phyloP scores from a whole-genome alignment of 495 filamentous ascomycete genomes.

The Hyaloscypha finlandica region DNA sequence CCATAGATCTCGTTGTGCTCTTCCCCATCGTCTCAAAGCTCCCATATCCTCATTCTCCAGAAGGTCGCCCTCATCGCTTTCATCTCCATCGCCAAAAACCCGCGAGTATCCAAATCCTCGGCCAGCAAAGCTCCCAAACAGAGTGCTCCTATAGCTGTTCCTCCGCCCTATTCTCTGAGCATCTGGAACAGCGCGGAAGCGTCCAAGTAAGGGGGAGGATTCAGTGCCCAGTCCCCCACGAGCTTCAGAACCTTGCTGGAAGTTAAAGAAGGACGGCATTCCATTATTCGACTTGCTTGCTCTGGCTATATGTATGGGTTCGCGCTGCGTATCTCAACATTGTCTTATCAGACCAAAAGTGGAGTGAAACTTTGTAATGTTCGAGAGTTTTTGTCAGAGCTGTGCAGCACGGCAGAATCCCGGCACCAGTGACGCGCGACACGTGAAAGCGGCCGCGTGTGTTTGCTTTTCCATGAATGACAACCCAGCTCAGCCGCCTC shows the following conservation, averaged over 20 bases:
- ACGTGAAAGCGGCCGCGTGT: not conserved
- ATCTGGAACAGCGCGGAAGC: constrained; percentile 58
- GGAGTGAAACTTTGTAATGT: not conserved
- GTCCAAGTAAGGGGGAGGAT: constrained; percentile 55
- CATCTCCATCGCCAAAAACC: constrained; percentile 28
- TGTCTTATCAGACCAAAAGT: not conserved
- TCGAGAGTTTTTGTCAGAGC: not conserved
- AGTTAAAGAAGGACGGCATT: constrained; percentile 64
- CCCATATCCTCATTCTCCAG: constrained; percentile 26
- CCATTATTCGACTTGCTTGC: constrained; percentile 11
- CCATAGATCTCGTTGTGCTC: constrained; percentile 48
- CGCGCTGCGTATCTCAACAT: not conserved
- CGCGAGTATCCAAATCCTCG: constrained; percentile 31
- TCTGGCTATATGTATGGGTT: not conserved
- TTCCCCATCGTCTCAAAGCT: constrained; percentile 31
- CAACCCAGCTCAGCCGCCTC: not conserved
- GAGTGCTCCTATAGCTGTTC: constrained; percentile 24
- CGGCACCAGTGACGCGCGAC: not conserved
- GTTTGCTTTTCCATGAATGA: not conserved
- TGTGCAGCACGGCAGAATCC: not conserved
- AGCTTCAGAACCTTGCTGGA: constrained; percentile 59
- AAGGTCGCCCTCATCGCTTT: constrained; percentile 40
- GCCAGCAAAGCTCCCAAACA: constrained; percentile 28
- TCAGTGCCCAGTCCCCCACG: constrained; percentile 39
- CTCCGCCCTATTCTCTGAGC: constrained; percentile 21